Conservation (phyloP, 169 alveolate species). For the Eimeria brunetti region DNA sequence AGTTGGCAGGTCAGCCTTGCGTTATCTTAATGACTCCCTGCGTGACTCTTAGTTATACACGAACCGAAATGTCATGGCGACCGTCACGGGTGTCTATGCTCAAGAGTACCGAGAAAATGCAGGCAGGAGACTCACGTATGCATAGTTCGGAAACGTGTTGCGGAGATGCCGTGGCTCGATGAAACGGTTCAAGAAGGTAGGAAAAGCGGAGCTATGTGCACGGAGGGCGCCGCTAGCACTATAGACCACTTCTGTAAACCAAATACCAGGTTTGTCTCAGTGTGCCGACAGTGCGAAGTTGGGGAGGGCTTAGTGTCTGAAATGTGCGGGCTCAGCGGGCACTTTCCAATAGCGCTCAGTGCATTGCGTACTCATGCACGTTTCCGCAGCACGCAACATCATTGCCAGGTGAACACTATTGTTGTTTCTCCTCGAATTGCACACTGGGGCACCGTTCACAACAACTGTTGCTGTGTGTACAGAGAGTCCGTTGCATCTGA, state of each 20-base stretch:
- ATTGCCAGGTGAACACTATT: neutral
- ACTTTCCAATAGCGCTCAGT: neutral
- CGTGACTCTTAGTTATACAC: too few relatives aligned
- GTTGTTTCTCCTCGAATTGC: neutral
- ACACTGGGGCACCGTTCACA: neutral
- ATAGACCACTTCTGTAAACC: neutral
- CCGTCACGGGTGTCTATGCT: too few relatives aligned
- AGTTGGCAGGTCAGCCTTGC: too few relatives aligned
- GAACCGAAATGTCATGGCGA: too few relatives aligned
- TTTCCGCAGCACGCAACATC: neutral
- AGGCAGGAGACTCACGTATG: too few relatives aligned
- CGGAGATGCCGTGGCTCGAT: too few relatives aligned
- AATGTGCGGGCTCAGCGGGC: neutral
- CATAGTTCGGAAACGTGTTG: too few relatives aligned
- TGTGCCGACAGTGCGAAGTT: neutral
- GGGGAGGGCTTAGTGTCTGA: neutral
- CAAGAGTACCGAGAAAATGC: too few relatives aligned
- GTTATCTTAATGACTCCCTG: too few relatives aligned
- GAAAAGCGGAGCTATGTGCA: too few relatives aligned
- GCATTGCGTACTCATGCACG: neutral
- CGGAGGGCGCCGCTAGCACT: neutral
- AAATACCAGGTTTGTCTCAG: too few relatives aligned
- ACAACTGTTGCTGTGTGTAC: neutral
- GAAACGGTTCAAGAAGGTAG: too few relatives aligned
- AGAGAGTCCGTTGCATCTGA: neutral